These are phyloP conservation scores for Hericium alpestre DNA, from an alignment of 768 basidiomycete genomes.

Conservation along the genomic window DNA sequence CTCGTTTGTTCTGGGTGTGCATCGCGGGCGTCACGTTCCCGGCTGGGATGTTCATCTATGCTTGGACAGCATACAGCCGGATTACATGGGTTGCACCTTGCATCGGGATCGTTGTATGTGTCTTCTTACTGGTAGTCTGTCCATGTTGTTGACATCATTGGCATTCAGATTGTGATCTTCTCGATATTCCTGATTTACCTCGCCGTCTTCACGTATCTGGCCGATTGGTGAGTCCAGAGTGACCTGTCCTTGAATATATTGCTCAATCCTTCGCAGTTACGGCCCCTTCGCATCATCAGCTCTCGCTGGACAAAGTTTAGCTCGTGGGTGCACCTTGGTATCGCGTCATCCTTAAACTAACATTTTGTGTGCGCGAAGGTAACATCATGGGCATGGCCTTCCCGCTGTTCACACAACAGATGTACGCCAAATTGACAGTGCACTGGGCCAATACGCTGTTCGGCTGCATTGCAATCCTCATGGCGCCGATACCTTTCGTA, in stretches of 20 bases:
- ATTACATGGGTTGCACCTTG: constrained; percentile 54
- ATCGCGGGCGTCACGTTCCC: constrained; percentile 45
- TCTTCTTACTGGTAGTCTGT: not conserved
- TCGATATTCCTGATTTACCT: constrained; percentile 33
- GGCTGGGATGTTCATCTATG: constrained; percentile 59
- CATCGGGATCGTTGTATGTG: constrained; percentile 35
- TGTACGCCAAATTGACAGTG: constrained; percentile 37
- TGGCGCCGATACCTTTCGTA: constrained; percentile 37
- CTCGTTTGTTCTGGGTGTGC: constrained; percentile 50
- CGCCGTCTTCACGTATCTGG: constrained; percentile 35
- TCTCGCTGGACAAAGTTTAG: constrained; percentile 40
- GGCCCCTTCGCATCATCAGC: constrained; percentile 43
- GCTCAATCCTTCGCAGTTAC: constrained; percentile 19
- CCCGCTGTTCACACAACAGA: constrained; percentile 37
- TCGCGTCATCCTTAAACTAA: not conserved
- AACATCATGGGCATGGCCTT: constrained; percentile 32
- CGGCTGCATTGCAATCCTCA: constrained; percentile 28
- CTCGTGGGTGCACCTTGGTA: constrained; percentile 22
- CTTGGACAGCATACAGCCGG: constrained; percentile 46
- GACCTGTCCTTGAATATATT: no score
- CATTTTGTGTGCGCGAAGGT: constrained; percentile 15
- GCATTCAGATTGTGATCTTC: constrained; percentile 27
- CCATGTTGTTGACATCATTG: not conserved
- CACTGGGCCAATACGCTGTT: constrained; percentile 39
- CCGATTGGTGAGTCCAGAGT: constrained; percentile 32